These are phyloP conservation scores for Cynara cardunculus DNA, from an alignment of 129 eudicot genomes.

Conservation along the genomic window DNA sequence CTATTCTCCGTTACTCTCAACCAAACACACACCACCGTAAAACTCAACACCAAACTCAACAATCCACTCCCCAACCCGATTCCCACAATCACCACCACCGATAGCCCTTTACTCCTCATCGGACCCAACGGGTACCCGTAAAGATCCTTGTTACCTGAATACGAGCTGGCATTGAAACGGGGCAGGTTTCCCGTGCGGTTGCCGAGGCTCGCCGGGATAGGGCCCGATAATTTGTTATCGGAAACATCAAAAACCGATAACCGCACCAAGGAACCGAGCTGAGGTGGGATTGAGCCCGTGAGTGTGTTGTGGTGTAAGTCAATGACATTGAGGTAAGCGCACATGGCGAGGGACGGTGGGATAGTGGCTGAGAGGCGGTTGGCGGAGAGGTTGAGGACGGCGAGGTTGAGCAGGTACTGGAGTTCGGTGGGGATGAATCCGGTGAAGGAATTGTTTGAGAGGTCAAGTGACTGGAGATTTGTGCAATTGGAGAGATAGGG, in stretches of 20 bases:
- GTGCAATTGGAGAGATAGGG: conserved; percentile 73
- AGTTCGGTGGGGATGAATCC: conserved; percentile 73
- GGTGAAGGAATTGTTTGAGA: conserved; percentile 65
- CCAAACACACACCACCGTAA: conserved; percentile 84
- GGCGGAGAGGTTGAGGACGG: conserved; percentile 74
- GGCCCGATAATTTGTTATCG: conserved; percentile 54
- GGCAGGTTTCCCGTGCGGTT: conserved; percentile 68
- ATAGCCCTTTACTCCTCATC: conserved; percentile 65
- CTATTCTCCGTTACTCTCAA: conserved; percentile 32
- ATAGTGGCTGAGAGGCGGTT: conserved; percentile 61
- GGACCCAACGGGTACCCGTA: conserved; percentile 79
- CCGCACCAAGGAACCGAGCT: conserved; percentile 58
- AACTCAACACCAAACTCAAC: conserved; percentile 75
- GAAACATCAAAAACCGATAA: conserved; percentile 77
- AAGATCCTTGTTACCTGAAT: conserved; percentile 63
- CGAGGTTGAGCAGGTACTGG: conserved; percentile 55
- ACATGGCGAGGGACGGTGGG: conserved; percentile 57
- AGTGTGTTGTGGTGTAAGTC: conserved; percentile 69
- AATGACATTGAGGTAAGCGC: conserved; percentile 78
- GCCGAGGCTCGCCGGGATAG: conserved; percentile 62
- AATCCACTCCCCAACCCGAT: conserved; percentile 96
- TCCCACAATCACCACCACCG: conserved; percentile 73
- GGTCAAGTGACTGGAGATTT: conserved; percentile 82
- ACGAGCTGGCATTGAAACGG: conserved; percentile 73
- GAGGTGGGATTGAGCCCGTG: conserved; percentile 64